Base-by-base conservation (phyloP, 2,329 filamentous ascomycete genomes). In the Ophiognomonia clavigignenti-juglandacearum region DNA sequence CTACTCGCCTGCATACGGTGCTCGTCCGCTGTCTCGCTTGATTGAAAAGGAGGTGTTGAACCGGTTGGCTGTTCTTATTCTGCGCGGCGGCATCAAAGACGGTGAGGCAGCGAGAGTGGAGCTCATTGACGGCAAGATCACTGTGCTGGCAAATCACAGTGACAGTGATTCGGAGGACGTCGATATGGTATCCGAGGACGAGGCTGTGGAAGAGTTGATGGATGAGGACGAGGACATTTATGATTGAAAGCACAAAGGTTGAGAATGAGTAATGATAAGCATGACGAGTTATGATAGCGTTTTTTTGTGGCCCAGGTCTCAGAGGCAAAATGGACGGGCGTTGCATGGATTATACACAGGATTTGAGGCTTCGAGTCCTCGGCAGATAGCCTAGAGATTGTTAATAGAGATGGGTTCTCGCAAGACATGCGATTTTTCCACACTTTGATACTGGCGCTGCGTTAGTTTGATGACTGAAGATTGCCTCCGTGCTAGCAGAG, bases 1-100 rank as follows among this genome's bases (percentile, higher is more conserved):
- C 9, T 98, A 98, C 72, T 95, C 88, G 13, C 93, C 93, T 1
- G 90, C 88, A 1, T 98, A 98, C 60, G 93, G 93, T 66, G 93
- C 93, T 34, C 80, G 93, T 48, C 93, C 93, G 29, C 72, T 98
- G 19, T 82, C 85, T 16, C 80, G 93, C 44, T 80, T 98, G 50
- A 96, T 98, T 57, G 93, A 98, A 73, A 93, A 93, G 70, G 93
- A 98, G 67, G 89, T 98, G 3, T 82, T 98, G 59, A 98, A 98
- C 69, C 83, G 85, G 41, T 73, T 98, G 54, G 93, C 93, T 2
- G 87, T 98, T 34, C 78, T 97, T 54, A 95, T 98, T 54, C 76
- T 98, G 20, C 81, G 90, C 54, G 89, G 89, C 54, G 83, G 80
- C 45, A 84, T 98, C 63, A 81, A 78, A 57, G 92, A 98, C 56